These are phyloP conservation scores for Filobasidium uniguttulatum DNA, from an alignment of 1,284 basidiomycete genomes.

Conservation along the genomic window DNA sequence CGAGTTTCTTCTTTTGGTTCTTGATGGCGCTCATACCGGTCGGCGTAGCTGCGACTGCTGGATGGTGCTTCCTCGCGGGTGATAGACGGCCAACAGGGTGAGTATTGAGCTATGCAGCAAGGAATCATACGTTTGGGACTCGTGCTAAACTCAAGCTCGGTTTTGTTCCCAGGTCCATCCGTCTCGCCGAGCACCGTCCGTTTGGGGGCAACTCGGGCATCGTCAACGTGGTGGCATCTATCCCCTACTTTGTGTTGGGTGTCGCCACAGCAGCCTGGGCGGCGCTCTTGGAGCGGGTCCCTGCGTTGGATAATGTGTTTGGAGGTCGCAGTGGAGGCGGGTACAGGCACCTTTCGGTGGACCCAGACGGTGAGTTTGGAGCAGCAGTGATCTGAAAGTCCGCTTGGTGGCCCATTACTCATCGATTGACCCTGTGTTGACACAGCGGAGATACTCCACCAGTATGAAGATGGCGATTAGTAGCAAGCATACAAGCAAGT, in stretches of 20 bases:
- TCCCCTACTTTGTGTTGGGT: conserved; percentile 77
- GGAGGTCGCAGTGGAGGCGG: conserved; percentile 42
- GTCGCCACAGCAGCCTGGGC: conserved; percentile 49
- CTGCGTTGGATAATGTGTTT: conserved; percentile 32
- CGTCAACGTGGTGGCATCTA: conserved; percentile 58
- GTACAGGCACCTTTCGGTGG: conserved; percentile 66
- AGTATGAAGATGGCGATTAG: no score
- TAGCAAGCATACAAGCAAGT: no score
- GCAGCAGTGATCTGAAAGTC: background rate
- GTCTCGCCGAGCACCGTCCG: conserved; percentile 47
- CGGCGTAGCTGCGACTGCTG: conserved; percentile 55
- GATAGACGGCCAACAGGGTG: conserved; percentile 58
- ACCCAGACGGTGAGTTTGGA: conserved; percentile 64
- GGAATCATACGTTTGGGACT: conserved; percentile 13
- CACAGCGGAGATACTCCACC: no score
- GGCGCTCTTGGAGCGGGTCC: conserved; percentile 42
- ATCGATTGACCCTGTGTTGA: no score
- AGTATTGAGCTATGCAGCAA: conserved; percentile 27
- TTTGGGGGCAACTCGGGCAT: conserved; percentile 44
- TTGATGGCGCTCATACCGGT: conserved; percentile 53
- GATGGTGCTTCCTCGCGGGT: conserved; percentile 62
- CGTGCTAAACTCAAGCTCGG: no score
- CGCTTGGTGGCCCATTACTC: background rate
- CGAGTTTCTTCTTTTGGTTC: conserved; percentile 68
- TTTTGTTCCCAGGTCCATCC: conserved; percentile 48